Percentiles rank a stretch among this genome's conserved stretches.
phyloP scores from a whole-genome alignment of 1,284 basidiomycete species.

The Neonothopanus nambi region DNA sequence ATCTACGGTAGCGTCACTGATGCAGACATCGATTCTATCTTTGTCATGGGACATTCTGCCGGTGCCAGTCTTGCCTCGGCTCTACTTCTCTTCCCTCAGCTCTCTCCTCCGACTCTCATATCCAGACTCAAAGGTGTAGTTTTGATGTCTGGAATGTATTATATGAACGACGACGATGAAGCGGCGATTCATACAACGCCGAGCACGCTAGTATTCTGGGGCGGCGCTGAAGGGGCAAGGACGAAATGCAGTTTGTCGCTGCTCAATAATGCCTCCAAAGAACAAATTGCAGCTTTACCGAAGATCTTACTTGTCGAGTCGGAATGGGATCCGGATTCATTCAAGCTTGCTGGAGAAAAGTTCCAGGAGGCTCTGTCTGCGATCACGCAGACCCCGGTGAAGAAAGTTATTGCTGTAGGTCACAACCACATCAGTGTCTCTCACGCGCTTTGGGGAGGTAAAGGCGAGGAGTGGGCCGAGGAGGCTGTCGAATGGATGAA shows the following conservation, averaged over 20 bases:
- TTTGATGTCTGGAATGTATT: conserved; percentile 45
- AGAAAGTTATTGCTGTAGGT: conserved; percentile 41
- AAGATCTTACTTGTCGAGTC: conserved; percentile 46
- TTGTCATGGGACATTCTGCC: conserved; percentile 59
- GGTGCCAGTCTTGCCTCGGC: conserved; percentile 52
- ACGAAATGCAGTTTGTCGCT: conserved; percentile 42
- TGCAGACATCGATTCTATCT: conserved; percentile 42
- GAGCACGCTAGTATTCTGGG: conserved; percentile 43
- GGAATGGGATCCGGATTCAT: conserved; percentile 51
- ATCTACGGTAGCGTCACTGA: conserved; percentile 24
- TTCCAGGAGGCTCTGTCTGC: conserved; percentile 38
- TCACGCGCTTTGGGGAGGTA: conserved; percentile 48
- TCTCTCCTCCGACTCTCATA: conserved; percentile 34
- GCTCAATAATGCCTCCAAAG: conserved; percentile 34
- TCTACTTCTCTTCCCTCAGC: conserved; percentile 40
- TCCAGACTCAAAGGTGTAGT: conserved; percentile 44
- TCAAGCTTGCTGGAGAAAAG: conserved; percentile 33
- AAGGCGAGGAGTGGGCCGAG: conserved; percentile 63
- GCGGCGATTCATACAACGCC: conserved; percentile 19
- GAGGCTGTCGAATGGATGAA: conserved; percentile 50
- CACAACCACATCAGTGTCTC: conserved; percentile 67
- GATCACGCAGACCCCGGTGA: conserved; percentile 27
- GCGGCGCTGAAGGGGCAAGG: conserved; percentile 39
- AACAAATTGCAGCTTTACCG: conserved; percentile 40
- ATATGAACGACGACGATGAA: conserved; percentile 28